These are phyloP conservation scores for Boletus sp. DNA, from an alignment of 768 basidiomycete genomes.

Conservation along the genomic window DNA sequence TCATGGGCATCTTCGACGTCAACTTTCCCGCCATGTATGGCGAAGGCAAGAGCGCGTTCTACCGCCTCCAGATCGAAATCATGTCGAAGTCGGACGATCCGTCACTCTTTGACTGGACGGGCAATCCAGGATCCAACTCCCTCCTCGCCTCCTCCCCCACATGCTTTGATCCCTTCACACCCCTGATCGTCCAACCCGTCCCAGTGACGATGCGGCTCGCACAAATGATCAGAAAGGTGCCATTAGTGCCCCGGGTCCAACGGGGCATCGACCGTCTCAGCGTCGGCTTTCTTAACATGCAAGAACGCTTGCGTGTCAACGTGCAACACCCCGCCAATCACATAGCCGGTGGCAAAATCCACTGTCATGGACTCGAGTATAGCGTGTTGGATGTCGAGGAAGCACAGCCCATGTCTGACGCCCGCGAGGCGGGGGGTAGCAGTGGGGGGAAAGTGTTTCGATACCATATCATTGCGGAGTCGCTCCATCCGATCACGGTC, in stretches of 20 bases:
- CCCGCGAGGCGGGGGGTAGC: not conserved
- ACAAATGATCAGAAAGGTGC: conserved; percentile 6
- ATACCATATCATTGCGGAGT: conserved; percentile 17
- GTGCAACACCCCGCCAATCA: conserved; percentile 22
- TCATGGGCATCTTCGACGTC: conserved; percentile 30
- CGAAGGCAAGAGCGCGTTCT: conserved; percentile 27
- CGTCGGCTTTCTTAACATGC: conserved; percentile 19
- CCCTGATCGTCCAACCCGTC: conserved; percentile 15
- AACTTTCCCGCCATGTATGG: conserved; percentile 31
- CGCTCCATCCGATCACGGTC: conserved; percentile 20
- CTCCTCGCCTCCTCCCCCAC: conserved; percentile 17
- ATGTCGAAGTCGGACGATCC: conserved; percentile 24
- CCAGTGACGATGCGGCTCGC: conserved; percentile 13
- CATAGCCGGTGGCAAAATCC: conserved; percentile 19
- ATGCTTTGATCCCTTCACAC: conserved; percentile 24
- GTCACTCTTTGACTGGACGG: conserved; percentile 28
- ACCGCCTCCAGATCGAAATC: conserved; percentile 28
- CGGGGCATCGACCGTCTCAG: conserved; percentile 10
- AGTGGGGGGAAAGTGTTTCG: conserved; percentile 5
- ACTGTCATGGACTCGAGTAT: conserved; percentile 24
- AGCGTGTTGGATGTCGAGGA: conserved; percentile 16
- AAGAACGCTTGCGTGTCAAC: conserved; percentile 18
- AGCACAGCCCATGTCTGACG: conserved; percentile 12
- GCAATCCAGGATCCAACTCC: conserved; percentile 12
- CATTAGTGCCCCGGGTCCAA: conserved; percentile 13